Base-by-base conservation (phyloP, 805 yeast genomes). In the Starmerella ratchasimensis region DNA sequence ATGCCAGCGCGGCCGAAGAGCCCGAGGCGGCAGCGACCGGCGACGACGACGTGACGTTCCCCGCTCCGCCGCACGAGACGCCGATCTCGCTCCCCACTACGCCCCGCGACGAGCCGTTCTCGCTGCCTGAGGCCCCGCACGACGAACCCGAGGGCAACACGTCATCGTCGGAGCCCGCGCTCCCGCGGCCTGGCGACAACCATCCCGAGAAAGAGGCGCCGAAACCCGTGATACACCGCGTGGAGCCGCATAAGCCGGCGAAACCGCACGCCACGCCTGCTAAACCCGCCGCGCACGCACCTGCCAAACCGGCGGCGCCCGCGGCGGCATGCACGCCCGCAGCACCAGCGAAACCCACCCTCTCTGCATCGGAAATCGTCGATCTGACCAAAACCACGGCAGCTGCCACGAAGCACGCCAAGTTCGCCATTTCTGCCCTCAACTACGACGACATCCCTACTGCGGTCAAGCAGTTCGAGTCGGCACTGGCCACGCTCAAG, bases 371-470 rank as follows among this genome's bases (percentile, higher is more conserved):
- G 15, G 46, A 43, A n/a, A 54, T 61, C 15, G 37, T 65, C 31
- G 50, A 48, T 20, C 57, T 61, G 28, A 60, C 62, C 1, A 60
- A 62, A 26, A 41, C 61, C 2, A 54, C 65, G 2, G 46, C 54
- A 3, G 41, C 49, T 4, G 73, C 77, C 2, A 74, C 72, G 49
- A 76, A 76, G 49, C 76, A 71, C 43, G 77, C 83, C 41, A 71
- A 69, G 46, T 77, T 70, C 51, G 84, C 82, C n/a, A 67, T 75
- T 9, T 74, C 81, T 9, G 83, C 86, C 1, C 62, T 77, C 25
- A 74, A 72, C 51, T 78, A 75, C 51, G 86, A 78, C 48, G 86
- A 77, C 43, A 55, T 66, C 6, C 58, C 48, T n/a, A 78, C 84
- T 0, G 86, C 84, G 3, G 64, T 72, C 34, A 49, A 49, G 7